Evolutionary conservation across 148 eudicot genomes (phyloP).

Genomic region (Rhododendron ferrugineum): DNA sequence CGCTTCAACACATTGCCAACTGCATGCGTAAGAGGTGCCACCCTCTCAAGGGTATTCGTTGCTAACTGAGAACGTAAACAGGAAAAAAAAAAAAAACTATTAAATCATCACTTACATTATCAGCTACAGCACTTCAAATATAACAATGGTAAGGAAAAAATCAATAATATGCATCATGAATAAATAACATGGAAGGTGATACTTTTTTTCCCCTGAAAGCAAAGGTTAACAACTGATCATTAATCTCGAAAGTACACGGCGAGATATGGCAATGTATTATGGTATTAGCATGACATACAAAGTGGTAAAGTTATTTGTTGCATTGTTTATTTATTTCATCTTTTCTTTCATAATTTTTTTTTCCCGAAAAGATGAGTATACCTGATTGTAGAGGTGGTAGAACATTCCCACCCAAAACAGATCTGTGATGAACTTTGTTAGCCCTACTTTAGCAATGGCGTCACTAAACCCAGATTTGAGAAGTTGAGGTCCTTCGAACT

Average conservation of each 20-base stretch:
- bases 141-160: not conserved
- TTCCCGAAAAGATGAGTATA: constrained; percentile 1
- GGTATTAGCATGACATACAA: not conserved
- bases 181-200: not conserved
- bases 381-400: constrained; percentile 99
- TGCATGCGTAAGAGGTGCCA: constrained; percentile 98
- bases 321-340: not conserved
- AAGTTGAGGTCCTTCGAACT: constrained; percentile 90
- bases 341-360: not conserved
- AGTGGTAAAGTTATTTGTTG: not conserved
- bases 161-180: not conserved
- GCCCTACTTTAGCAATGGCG: constrained; percentile 94
- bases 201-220: not conserved
- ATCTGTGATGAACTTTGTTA: constrained; percentile 76
- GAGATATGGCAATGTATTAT: not conserved
- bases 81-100: not conserved
- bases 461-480: constrained; percentile 68
- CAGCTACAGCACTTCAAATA: not conserved
- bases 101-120: not conserved
- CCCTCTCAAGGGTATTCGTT: constrained; percentile 98
- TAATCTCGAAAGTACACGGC: not conserved
- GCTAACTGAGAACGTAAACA: constrained; percentile 58
- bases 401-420: constrained; percentile 99
- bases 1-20: constrained; percentile 99
- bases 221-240: not conserved